Base-by-base conservation (phyloP, 441 rosid genomes). In the Erodium trifolium region DNA sequence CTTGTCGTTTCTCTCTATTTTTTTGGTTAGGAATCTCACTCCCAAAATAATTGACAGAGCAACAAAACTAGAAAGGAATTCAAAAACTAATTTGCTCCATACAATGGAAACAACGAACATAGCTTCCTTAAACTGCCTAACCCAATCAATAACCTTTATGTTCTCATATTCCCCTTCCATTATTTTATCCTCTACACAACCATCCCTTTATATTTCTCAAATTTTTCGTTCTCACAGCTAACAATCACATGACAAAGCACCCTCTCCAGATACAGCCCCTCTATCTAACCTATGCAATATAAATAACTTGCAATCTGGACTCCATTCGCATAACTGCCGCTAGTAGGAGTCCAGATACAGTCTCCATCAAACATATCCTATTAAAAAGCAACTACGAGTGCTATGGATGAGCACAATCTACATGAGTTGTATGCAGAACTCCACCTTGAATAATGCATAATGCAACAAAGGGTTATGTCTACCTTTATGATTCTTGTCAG, bases 401-500 rank as follows among this genome's bases (percentile, higher is more conserved):
- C 12, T 51, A 14, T 51, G 59, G 59, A 51, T 53, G 60, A 53
- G 60, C 60, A 14, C 4, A 14, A 4, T 5, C 17, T 53, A 5
- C 60, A 53, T 11, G 13, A 45, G 51, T 45, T 45, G 14, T 45
- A 45, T 45, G 51, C 51, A 45, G n/a, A 45, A 45, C 3, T 45
- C 51, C 51, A 45, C 2, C 51, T 45, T 45, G n/a, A 45, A 11
- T 45, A 45, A 45, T 10, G 13, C 7, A 45, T 45, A 10, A 2
- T 12, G 3, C 60, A 14, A 51, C 16, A 14, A 53, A 53, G 18
- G 60, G 29, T 18, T 41, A 49, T 27, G 45, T 59, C 47, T 76
- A 90, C 96, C 96, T 90, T 87, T 94, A 77, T 80, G 82, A 71
- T 72, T 85, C 73, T 87, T 83, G 73, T 87, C 94, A 39, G 93